Base-by-base conservation (phyloP, 2,329 filamentous ascomycete genomes). In the Juglanconis sp. region DNA sequence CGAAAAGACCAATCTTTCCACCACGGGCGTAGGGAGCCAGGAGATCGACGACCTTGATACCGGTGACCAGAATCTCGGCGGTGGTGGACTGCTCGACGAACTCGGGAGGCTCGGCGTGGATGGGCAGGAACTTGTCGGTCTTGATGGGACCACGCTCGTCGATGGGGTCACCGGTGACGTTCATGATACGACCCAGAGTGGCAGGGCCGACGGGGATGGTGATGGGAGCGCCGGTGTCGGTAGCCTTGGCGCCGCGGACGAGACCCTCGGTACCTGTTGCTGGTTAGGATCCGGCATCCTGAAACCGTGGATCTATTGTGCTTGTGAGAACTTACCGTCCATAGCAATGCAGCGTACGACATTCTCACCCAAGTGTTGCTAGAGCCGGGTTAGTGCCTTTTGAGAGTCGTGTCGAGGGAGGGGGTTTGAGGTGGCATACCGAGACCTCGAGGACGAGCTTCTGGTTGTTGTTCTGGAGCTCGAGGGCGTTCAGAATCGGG, bases 1-100 rank as follows among this genome's bases (percentile, higher is more conserved):
- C 95, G 84, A 99, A 99, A 72, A 99, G 92, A 91, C 95, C 95
- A 87, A 99, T 99, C 90, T 99, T 99, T 88, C 95, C 95, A 92
- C 95, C 95, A 96, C 95, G 95, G 78, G 95, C 95, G 81, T 99
- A 99, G 74, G 95, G 95, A 73, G 95, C 95, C 75, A 99, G 88
- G 70, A 99, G 87, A 80, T 99, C 95, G 82, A 99, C 95, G 79
- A 99, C 95, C 90, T 99, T 99, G 88, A 99, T 99, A 89, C 95
- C 95, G 71, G 95, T 99, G 73, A 96, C 91, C 71, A 99, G 88
- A 80, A 99, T 88, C 84, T 99, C 95, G 72, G 95, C 95, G 72
- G 87, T 85, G 72, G 95, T 99, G 68, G 95, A 96, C 86, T 99
- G 95, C 75, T 99, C 95, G 70, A 85, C 85, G 86, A 98, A 99